These are phyloP conservation scores for Spongospora subterranea DNA, from an alignment of 208 protist species.

Conservation along the genomic window DNA sequence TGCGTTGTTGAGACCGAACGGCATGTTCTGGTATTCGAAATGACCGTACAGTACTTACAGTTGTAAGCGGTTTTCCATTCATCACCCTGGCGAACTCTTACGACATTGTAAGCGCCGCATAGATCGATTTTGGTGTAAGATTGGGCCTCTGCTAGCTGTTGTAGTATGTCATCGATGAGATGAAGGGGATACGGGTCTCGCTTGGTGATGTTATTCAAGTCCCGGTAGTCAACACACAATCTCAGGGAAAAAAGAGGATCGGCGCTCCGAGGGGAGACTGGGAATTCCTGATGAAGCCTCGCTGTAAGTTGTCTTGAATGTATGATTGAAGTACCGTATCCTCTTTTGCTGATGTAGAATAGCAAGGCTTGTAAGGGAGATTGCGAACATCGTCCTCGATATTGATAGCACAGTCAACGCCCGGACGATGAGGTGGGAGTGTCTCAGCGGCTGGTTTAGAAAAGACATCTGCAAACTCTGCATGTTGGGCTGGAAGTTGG, in stretches of 20 bases:
- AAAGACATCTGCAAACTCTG: not conserved
- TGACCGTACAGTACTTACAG: slow-evolving; percentile 53
- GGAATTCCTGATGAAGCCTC: not conserved
- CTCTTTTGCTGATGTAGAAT: not conserved
- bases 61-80: slow-evolving; percentile 66
- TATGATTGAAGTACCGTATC: not conserved
- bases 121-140: slow-evolving; percentile 65
- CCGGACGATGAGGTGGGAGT: not conserved
- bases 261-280: not conserved
- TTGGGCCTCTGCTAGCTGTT: slow-evolving; percentile 32
- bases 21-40: slow-evolving; percentile 66
- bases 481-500: not conserved
- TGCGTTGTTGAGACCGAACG: slow-evolving; percentile 66
- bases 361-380: not conserved
- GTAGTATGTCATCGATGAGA: slow-evolving; percentile 61
- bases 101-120: slow-evolving; percentile 60
- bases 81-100: slow-evolving; percentile 60
- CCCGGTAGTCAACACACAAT: slow-evolving; percentile 63
- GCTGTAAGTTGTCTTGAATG: not conserved
- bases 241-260: not conserved
- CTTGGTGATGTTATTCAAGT: slow-evolving; percentile 64
- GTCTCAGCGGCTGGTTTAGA: not conserved
- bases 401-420: not conserved
- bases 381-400: not conserved
- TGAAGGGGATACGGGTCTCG: slow-evolving; percentile 58